These are phyloP conservation scores for Harringtonia lauricola DNA, from an alignment of 2,329 filamentous ascomycete genomes.

Conservation along the genomic window DNA sequence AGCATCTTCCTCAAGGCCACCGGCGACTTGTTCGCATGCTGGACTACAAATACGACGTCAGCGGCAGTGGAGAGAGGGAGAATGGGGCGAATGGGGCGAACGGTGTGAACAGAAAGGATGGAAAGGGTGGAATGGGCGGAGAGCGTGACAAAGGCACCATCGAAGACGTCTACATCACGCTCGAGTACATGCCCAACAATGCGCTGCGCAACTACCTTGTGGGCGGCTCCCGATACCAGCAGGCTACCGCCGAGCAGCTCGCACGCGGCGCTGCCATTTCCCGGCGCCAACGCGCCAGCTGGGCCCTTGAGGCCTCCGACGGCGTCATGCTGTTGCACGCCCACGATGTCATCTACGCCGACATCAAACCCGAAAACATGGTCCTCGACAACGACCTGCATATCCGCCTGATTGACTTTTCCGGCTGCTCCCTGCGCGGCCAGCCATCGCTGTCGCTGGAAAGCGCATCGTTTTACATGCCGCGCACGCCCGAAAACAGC, in stretches of 20 bases:
- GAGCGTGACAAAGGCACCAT: background rate
- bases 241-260: background rate
- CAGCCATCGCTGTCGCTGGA: background rate
- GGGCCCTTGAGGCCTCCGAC: slow-evolving; percentile 6
- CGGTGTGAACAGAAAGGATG: no score
- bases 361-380: slow-evolving; percentile 8
- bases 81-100: no score
- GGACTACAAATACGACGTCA: background rate
- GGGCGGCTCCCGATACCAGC: background rate
- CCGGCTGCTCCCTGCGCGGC: background rate
- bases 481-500: background rate
- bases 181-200: slow-evolving; percentile 6
- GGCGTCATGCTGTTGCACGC: slow-evolving; percentile 3
- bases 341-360: slow-evolving; percentile 5
- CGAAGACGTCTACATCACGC: slow-evolving; percentile 3
- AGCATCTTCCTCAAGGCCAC: slow-evolving; percentile 4
- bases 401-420: slow-evolving; percentile 5
- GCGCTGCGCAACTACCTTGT: background rate
- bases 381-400: background rate
- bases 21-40: slow-evolving; percentile 3
- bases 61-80: no score
- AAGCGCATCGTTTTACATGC: slow-evolving; percentile 3
- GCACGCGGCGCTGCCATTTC: slow-evolving; percentile 2
- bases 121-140: no score
- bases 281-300: slow-evolving; percentile 1